Conservation (phyloP, 202 grass and related monocot species). For the Schoenoplectus tabernaemontani region DNA sequence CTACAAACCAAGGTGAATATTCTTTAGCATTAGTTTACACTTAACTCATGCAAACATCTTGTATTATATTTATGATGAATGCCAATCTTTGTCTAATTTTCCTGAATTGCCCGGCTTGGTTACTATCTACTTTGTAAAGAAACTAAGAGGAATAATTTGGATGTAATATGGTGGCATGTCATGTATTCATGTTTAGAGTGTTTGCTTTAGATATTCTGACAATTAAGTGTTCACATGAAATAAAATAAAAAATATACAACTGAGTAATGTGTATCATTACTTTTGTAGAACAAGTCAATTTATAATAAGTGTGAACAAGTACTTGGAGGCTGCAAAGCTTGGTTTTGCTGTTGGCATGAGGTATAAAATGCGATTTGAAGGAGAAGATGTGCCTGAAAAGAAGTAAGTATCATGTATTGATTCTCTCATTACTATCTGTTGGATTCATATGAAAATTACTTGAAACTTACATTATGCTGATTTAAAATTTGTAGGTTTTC, state of each 20-base stretch:
- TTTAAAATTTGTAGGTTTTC: conserved; percentile 48
- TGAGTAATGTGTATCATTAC: not conserved
- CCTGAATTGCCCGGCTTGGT: conserved; percentile 24
- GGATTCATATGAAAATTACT: conserved; percentile 14
- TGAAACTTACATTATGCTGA: not conserved
- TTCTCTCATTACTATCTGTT: conserved; percentile 22
- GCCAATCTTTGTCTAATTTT: not conserved
- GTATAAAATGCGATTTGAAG: conserved; percentile 90
- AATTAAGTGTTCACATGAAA: not conserved
- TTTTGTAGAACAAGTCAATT: conserved; percentile 40
- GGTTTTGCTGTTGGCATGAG: conserved; percentile 52
- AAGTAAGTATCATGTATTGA: conserved; percentile 42
- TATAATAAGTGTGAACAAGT: conserved; percentile 76
- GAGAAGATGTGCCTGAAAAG: conserved; percentile 75
- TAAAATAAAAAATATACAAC: not conserved
- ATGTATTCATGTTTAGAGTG: not conserved
- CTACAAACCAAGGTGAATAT: conserved; percentile 83
- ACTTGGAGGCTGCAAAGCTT: conserved; percentile 52
- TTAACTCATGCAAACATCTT: not conserved
- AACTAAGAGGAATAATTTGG: not conserved
- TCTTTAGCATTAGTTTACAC: not conserved
- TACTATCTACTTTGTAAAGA: not conserved
- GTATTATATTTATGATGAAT: conserved; percentile 19
- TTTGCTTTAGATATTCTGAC: not conserved
- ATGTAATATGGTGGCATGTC: not conserved